phyloP scores from a whole-genome alignment of 139 green algal species.

The Volvox reticuliferus region DNA sequence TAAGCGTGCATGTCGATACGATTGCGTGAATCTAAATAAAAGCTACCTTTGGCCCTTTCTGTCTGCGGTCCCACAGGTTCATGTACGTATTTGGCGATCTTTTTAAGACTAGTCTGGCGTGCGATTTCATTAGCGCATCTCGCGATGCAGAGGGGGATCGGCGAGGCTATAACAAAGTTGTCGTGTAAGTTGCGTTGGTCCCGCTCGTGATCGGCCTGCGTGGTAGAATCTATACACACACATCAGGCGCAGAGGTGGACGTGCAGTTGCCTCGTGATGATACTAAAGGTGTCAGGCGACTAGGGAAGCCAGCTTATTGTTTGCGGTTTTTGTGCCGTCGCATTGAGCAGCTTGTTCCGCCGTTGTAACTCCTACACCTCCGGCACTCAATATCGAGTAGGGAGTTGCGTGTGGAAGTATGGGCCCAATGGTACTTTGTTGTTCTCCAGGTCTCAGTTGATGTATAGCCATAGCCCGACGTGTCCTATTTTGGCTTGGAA shows the following conservation, averaged over 20 bases:
- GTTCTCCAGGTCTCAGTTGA: too few species aligned
- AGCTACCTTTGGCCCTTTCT: not conserved
- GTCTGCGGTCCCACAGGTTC: conserved; percentile 8
- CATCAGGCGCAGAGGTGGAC: not conserved
- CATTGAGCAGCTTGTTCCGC: too few species aligned
- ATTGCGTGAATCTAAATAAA: too few species aligned
- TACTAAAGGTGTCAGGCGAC: not conserved
- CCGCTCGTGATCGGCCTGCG: not conserved
- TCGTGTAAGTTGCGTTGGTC: not conserved
- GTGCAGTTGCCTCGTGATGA: not conserved
- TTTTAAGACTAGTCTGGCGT: not conserved
- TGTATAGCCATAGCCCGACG: too few species aligned
- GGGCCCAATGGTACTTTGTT: too few species aligned
- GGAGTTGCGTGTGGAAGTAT: too few species aligned
- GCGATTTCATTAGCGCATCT: not conserved
- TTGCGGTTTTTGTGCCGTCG: not conserved
- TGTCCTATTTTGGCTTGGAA: too few species aligned
- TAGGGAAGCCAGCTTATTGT: not conserved
- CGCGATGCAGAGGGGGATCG: not conserved
- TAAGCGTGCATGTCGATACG: not conserved
- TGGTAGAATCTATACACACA: not conserved
- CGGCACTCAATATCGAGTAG: too few species aligned
- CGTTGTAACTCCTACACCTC: too few species aligned
- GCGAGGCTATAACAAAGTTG: conserved; percentile 12
- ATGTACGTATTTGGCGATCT: conserved; percentile 38